These are phyloP conservation scores for Echium plantagineum DNA, from an alignment of 257 asterid genomes.

Conservation along the genomic window DNA sequence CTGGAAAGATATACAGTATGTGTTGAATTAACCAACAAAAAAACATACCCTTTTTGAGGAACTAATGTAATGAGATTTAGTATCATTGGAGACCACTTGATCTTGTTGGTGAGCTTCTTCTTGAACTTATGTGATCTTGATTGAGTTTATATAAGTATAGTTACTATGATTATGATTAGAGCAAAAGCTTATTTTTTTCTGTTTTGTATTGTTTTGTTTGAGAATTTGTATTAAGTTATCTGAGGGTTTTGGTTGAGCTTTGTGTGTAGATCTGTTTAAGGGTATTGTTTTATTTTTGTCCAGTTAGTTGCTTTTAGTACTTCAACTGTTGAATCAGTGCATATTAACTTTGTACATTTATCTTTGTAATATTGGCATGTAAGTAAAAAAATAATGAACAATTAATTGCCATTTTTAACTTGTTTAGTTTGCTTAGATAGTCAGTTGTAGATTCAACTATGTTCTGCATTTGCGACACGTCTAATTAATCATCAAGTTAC, in stretches of 20 bases:
- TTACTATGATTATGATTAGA: too few relatives aligned
- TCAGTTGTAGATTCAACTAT: too few relatives aligned
- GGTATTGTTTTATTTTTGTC: neutral
- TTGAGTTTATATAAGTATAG: too few relatives aligned
- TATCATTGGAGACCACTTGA: neutral
- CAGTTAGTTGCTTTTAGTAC: neutral
- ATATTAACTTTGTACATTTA: too few relatives aligned
- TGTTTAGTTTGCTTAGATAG: neutral
- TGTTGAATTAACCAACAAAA: too few relatives aligned
- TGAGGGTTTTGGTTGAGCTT: neutral
- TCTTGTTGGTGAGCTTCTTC: neutral
- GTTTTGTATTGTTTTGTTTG: too few relatives aligned
- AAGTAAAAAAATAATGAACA: neutral
- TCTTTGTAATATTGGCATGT: neutral
- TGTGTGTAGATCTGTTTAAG: neutral
- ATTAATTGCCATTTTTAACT: too few relatives aligned
- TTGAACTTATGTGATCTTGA: neutral
- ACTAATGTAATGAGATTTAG: neutral
- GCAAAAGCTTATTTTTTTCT: neutral
- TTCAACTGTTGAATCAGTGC: neutral
- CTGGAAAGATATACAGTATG: too few relatives aligned
- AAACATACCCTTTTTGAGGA: neutral
- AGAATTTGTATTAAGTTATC: neutral
- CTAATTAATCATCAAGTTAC: neutral
- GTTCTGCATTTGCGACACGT: neutral